Evolutionary conservation across 768 basidiomycete species (phyloP), one percentile per base, ranked within the genome.

Genomic region (Leccinum rimulosum): DNA sequence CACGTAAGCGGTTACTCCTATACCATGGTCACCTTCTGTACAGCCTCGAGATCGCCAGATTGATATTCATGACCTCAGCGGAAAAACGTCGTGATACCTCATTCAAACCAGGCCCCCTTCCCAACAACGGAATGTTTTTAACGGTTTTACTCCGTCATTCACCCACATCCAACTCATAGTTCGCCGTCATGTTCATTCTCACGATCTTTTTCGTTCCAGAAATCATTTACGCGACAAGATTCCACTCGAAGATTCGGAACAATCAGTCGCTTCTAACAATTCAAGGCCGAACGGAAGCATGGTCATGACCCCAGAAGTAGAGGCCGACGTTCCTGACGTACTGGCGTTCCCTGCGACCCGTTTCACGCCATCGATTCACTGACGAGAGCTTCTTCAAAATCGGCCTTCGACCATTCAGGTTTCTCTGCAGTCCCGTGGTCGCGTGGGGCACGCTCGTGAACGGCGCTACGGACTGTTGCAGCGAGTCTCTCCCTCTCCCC

Each of bases 41-140:
- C 84, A 1, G 91, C 89, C 45, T 91, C 87, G 36, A 95, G 78
- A 73, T 95, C 93, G n/a, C 93, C 93, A 68, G 90, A 98, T 66
- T 92, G 88, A 75, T 95, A 98, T 73, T 97, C 93, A 75, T 96
- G 95, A 56, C 88, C 82, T 92, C 90, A 8, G 90, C 76, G 12
- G 88, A 74, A 71, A 97, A 93, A 22, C 6, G 82, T 88, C 14
- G 80, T 73, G 27, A 96, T 89, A 22, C 22, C 87, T 28, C 91
- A 85, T 70, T 99, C 96, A 69, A 99, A 99, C 28, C 96, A 85
- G 1, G 96, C 22, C 97, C 27, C 27, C 27, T 27, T 4, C 27
- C 27, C 27, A 27, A 27, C 27, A 22, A 22, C 22, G 22, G 22
- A 22, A 22, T 22, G 22, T 22, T 22, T 22, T 22, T 22, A 22